These are phyloP conservation scores for Herpetomonas samuelpessoai DNA, from an alignment of 208 protist genomes.

Conservation along the genomic window DNA sequence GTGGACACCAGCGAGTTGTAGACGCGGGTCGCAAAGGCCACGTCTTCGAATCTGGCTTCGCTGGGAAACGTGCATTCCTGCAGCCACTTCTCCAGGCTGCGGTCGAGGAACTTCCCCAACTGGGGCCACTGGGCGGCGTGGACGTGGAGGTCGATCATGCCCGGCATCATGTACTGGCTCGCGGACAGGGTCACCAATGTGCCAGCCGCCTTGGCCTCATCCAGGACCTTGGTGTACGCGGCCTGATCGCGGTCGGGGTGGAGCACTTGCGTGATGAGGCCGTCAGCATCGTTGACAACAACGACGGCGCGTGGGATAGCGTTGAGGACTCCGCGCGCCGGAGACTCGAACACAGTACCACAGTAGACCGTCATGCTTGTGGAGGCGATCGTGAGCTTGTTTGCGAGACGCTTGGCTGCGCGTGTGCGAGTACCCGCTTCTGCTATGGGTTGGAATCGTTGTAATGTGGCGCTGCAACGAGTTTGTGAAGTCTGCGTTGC, in stretches of 20 bases:
- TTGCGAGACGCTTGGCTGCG: not conserved
- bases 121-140: conserved; percentile 93
- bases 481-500: no score
- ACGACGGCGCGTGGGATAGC: conserved; percentile 47
- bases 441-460: no score
- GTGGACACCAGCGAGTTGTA: conserved; percentile 74
- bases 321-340: conserved; percentile 29
- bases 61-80: conserved; percentile 91
- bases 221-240: conserved; percentile 12
- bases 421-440: conserved; percentile 2
- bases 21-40: conserved; percentile 60
- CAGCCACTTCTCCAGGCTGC: conserved; percentile 89
- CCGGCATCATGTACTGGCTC: conserved; percentile 77
- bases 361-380: conserved; percentile 21
- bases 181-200: conserved; percentile 32
- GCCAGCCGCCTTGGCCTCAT: conserved; percentile 18
- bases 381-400: not conserved
- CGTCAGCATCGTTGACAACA: conserved; percentile 30
- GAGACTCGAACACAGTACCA: conserved; percentile 60
- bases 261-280: conserved; percentile 46
- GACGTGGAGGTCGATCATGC: conserved; percentile 93
- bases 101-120: conserved; percentile 84
- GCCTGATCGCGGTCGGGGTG: conserved; percentile 28
- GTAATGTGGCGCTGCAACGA: no score
- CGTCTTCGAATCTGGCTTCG: conserved; percentile 84